phyloP scores from a whole-genome alignment of 345 rosid genomes.

The Geranium rotundifolium region DNA sequence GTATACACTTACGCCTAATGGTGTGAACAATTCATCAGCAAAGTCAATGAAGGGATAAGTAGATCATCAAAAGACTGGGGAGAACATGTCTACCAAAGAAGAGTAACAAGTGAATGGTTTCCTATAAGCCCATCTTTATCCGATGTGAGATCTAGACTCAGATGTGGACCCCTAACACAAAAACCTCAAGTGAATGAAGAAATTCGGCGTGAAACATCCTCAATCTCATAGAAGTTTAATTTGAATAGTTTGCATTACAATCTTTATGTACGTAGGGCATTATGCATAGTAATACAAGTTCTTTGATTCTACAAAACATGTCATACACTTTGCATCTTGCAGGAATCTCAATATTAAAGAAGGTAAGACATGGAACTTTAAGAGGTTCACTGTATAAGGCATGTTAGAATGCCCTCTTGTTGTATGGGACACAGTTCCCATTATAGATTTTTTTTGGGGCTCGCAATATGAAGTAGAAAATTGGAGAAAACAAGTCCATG shows the following conservation, averaged over 20 bases:
- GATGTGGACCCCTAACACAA: no score
- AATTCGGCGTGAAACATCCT: no score
- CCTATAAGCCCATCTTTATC: no score
- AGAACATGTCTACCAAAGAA: conserved; percentile 17
- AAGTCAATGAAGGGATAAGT: background rate
- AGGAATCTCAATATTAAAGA: background rate
- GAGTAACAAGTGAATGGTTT: conserved; percentile 35
- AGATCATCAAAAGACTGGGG: background rate
- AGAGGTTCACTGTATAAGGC: conserved; percentile 5
- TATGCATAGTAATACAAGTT: conserved; percentile 22
- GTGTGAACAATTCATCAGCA: background rate
- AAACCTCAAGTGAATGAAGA: no score
- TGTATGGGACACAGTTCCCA: background rate
- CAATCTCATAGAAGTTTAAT: no score
- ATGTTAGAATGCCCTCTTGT: background rate
- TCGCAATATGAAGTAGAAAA: background rate
- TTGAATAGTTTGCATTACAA: background rate
- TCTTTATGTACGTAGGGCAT: conserved; percentile 24
- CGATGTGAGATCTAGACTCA: no score
- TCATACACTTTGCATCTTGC: background rate
- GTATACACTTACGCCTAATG: background rate
- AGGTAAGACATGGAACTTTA: background rate
- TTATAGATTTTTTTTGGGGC: no score
- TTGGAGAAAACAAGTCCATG: background rate
- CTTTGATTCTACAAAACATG: background rate